A percentile compares a stretch with the other conserved stretches of the same genome.
phyloP scores from a whole-genome alignment of 768 basidiomycete species.

The Kwoniella dejecticola region DNA sequence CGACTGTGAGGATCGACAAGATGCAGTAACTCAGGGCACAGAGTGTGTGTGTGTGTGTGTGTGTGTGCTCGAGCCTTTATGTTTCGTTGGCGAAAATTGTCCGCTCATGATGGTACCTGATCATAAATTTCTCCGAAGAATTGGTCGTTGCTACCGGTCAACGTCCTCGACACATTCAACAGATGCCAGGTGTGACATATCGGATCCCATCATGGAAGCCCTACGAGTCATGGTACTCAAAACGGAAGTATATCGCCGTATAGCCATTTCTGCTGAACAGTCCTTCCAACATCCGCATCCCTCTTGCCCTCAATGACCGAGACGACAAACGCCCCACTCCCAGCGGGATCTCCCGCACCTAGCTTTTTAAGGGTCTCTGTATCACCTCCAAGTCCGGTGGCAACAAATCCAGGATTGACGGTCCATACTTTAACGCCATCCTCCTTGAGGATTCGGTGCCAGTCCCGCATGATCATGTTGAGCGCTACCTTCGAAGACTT shows the following conservation, averaged over 20 bases:
- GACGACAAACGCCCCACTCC: constrained; percentile 16
- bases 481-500: constrained; percentile 12
- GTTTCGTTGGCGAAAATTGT: no score
- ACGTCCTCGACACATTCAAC: no score
- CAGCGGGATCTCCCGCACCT: constrained; percentile 3
- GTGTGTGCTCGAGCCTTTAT: no score
- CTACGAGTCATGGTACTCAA: background rate
- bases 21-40: no score
- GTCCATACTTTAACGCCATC: constrained; percentile 13
- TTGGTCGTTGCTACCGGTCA: no score
- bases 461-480: constrained; percentile 18
- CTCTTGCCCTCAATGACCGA: constrained; percentile 28
- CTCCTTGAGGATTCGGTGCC: constrained; percentile 4
- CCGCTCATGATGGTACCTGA: no score
- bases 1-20: no score
- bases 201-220: no score
- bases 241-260: constrained; percentile 4
- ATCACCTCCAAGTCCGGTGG: constrained; percentile 19
- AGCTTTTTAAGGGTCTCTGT: constrained; percentile 8
- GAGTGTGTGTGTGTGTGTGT: no score
- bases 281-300: constrained; percentile 24
- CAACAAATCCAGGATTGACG: constrained; percentile 28
- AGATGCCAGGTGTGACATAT: no score
- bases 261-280: constrained; percentile 5
- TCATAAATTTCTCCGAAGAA: no score